phyloP scores from a whole-genome alignment of 495 filamentous ascomycete species.

The Niebla homalea region DNA sequence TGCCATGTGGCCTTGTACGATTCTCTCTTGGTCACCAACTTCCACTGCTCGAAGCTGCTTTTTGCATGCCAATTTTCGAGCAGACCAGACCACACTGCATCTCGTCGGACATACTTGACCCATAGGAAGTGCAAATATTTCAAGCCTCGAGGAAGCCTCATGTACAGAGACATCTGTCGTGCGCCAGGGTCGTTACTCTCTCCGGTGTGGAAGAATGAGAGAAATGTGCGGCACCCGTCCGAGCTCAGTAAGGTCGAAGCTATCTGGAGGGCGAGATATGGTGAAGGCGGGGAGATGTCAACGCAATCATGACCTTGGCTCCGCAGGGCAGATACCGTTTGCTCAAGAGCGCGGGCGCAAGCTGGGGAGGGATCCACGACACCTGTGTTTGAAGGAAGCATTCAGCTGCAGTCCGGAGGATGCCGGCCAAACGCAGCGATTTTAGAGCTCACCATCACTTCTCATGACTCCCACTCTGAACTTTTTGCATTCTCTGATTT shows the following conservation, averaged over 20 bases:
- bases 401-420: neutral
- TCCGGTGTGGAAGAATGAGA: constrained; percentile 58
- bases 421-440: neutral
- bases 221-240: constrained; percentile 75
- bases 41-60: constrained; percentile 66
- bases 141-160: constrained; percentile 57
- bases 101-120: constrained; percentile 67
- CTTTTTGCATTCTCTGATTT: constrained; percentile 44
- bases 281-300: constrained; percentile 53
- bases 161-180: constrained; percentile 54
- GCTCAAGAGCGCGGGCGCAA: constrained; percentile 62
- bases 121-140: constrained; percentile 83
- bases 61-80: constrained; percentile 58
- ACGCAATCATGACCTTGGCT: constrained; percentile 63
- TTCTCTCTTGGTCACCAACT: constrained; percentile 64
- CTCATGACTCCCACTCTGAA: constrained; percentile 66
- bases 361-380: constrained; percentile 83
- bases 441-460: constrained; percentile 46
- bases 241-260: constrained; percentile 76
- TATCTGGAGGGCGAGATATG: constrained; percentile 64
- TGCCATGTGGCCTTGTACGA: constrained; percentile 63
- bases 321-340: constrained; percentile 51
- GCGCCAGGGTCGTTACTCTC: constrained; percentile 77
- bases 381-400: constrained; percentile 18
- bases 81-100: constrained; percentile 65